phyloP scores from a whole-genome alignment of 192 early-diverging fungal genomes.

The Chytriomyces sp. region DNA sequence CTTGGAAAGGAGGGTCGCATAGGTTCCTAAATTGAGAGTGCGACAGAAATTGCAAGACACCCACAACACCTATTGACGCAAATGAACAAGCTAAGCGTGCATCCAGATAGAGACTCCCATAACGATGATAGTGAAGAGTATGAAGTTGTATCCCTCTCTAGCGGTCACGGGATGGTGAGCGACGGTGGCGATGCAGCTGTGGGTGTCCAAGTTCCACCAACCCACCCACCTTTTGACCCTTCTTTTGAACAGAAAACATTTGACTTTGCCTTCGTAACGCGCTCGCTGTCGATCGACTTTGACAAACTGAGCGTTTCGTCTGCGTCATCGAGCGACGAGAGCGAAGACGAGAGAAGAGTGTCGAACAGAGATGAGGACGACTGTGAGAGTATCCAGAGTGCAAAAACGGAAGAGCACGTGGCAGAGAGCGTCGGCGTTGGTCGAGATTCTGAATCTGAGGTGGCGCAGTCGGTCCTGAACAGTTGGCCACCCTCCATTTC shows the following conservation, averaged over 20 bases:
- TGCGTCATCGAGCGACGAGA: background rate
- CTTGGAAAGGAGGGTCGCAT: no score
- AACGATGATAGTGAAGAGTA: no score
- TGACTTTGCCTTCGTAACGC: background rate
- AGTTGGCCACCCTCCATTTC: no score
- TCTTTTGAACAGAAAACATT: background rate
- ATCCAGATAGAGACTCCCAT: no score
- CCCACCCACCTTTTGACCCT: background rate
- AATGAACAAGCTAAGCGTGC: no score
- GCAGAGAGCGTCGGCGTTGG: background rate
- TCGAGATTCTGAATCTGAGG: background rate
- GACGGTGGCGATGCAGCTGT: background rate
- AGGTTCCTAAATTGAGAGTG: background rate
- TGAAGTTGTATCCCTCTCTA: background rate
- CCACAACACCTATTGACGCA: no score
- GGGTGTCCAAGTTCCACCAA: background rate
- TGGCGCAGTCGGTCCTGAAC: no score
- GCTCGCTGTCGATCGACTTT: no score
- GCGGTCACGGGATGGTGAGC: background rate
- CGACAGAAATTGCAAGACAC: background rate
- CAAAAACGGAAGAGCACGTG: background rate
- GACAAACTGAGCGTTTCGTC: no score
- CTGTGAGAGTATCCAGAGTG: background rate
- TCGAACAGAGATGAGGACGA: background rate
- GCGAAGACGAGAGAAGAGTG: background rate